phyloP scores from a whole-genome alignment of 352 stramenopile species.

The Globisporangium lucens region DNA sequence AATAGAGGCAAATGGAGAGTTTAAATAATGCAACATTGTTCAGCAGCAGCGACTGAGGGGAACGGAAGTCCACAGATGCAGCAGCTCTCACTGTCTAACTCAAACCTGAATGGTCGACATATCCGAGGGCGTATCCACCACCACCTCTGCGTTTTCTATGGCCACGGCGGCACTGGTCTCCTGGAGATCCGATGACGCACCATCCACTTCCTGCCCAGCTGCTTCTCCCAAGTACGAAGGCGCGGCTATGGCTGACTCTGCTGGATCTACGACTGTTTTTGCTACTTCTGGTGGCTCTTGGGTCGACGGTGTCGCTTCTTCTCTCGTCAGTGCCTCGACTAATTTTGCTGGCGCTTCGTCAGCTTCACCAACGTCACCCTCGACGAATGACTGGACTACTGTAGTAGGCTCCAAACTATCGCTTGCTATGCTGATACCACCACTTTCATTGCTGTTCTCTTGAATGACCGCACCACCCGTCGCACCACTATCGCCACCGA shows the following conservation, averaged over 20 bases:
- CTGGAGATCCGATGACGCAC: not conserved
- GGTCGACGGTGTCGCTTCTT: not conserved
- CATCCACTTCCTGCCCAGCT: not conserved
- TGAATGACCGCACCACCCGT: not conserved
- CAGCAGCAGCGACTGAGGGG: not conserved
- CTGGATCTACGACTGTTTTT: not conserved
- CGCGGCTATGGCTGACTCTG: not conserved
- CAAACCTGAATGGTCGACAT: slow-evolving; percentile 8
- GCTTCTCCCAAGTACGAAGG: not conserved
- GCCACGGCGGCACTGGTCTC: not conserved
- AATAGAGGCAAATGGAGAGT: not conserved
- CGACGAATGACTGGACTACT: not conserved
- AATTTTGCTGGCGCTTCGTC: not conserved
- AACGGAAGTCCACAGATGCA: too few relatives aligned
- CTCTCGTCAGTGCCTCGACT: not conserved
- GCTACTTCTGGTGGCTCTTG: not conserved
- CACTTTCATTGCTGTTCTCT: not conserved
- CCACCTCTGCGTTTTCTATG: not conserved
- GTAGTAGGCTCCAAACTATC: not conserved
- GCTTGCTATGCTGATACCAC: too few relatives aligned
- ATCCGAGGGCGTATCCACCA: not conserved
- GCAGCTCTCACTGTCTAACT: not conserved
- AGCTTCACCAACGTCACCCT: not conserved
- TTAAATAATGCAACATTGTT: not conserved
- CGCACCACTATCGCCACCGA: not conserved